Conservation (phyloP, 768 basidiomycete species). For the Pseudohyphozyma bogoriensis region DNA sequence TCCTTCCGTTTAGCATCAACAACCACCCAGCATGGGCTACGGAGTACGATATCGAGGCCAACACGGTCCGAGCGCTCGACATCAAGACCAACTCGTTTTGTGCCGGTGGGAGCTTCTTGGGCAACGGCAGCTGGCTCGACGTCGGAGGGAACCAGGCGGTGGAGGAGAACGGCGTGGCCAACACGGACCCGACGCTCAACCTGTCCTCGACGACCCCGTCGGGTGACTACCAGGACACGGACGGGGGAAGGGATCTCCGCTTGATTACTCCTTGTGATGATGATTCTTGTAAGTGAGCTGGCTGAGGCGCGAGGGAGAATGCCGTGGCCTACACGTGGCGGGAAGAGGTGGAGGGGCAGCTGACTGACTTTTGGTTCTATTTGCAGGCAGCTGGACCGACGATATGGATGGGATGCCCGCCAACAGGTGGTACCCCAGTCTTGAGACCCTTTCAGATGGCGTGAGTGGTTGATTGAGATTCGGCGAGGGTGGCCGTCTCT, state of each 20-base stretch:
- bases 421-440: constrained; percentile 65
- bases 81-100: constrained; percentile 51
- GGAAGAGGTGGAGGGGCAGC: background rate
- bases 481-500: too few relatives aligned
- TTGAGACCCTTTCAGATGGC: constrained; percentile 60
- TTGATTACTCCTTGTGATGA: constrained; percentile 62
- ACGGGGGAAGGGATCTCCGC: constrained; percentile 42
- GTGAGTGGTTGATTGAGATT: too few relatives aligned
- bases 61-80: constrained; percentile 59
- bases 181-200: background rate
- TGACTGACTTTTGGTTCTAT: background rate
- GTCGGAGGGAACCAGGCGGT: constrained; percentile 28
- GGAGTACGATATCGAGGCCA: constrained; percentile 51
- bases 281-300: constrained; percentile 47
- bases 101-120: constrained; percentile 10
- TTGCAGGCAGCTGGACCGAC: constrained; percentile 45
- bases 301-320: constrained; percentile 27
- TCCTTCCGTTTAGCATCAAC: background rate
- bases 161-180: constrained; percentile 22
- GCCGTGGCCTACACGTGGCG: too few relatives aligned
- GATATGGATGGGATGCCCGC: constrained; percentile 14
- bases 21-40: constrained; percentile 35
- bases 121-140: constrained; percentile 32
- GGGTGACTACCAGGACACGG: constrained; percentile 49
- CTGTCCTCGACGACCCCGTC: constrained; percentile 22